Evolutionary conservation across 2,329 filamentous ascomycete genomes (phyloP).

Genomic region (Bertia moriformis): DNA sequence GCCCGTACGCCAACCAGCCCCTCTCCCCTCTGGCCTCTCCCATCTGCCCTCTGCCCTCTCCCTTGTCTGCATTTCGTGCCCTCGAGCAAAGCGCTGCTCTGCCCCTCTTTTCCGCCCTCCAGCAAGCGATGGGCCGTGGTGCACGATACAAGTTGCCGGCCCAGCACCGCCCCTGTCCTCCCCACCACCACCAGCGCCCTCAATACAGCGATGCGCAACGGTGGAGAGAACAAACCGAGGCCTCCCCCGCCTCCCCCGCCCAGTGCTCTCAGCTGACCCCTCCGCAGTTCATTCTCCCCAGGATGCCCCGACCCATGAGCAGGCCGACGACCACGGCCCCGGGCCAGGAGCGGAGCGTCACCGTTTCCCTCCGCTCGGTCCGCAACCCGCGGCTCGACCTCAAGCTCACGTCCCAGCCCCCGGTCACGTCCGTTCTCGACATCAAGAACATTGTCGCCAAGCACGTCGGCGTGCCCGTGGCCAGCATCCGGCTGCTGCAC

Average conservation of each 20-base stretch:
- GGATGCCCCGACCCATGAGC: conserved; percentile 42
- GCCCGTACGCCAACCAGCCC: conserved; percentile 51
- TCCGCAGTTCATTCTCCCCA: conserved; percentile 56
- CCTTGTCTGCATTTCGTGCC: conserved; percentile 1
- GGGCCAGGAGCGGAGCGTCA: conserved; percentile 34
- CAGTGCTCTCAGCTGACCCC: neutral
- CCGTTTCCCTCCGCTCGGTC: conserved; percentile 57
- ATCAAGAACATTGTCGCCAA: conserved; percentile 58
- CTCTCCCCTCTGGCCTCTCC: conserved; percentile 5
- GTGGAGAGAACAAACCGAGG: conserved; percentile 3
- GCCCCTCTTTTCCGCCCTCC: too few relatives aligned
- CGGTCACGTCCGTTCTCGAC: conserved; percentile 63
- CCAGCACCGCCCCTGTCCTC: too few relatives aligned
- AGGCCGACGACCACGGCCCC: conserved; percentile 29
- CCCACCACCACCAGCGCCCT: too few relatives aligned
- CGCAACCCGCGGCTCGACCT: conserved; percentile 62
- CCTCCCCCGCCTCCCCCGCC: conserved; percentile 5
- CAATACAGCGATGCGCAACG: too few relatives aligned
- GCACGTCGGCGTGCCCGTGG: conserved; percentile 47
- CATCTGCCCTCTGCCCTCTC: conserved; percentile 1
- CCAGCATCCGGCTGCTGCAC: conserved; percentile 73
- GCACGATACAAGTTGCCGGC: too few relatives aligned
- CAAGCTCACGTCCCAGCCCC: conserved; percentile 44
- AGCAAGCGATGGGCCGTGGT: too few relatives aligned
- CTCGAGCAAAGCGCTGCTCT: too few relatives aligned